Conservation (phyloP, 2,329 filamentous ascomycete genomes). For the Nannizziopsis arthrosporioides region DNA sequence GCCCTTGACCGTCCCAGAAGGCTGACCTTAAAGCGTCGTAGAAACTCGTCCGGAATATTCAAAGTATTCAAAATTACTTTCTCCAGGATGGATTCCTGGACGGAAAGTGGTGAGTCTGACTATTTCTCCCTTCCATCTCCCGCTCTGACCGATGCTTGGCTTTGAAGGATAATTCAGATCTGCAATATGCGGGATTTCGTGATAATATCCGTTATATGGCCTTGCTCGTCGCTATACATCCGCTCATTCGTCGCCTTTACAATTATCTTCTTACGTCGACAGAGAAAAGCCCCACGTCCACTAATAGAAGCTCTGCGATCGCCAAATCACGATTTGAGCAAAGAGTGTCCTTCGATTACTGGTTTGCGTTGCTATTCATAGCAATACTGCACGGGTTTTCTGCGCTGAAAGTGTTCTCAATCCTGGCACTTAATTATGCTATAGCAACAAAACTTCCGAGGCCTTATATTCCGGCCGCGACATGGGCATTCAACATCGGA, state of each 20-base stretch:
- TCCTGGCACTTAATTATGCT: constrained; percentile 71
- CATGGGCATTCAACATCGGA: constrained; percentile 82
- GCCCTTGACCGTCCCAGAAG: no score
- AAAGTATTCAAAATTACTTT: constrained; percentile 59
- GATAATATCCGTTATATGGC: constrained; percentile 73
- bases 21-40: constrained; percentile 28
- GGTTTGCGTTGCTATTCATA: constrained; percentile 70
- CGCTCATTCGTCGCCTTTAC: constrained; percentile 62
- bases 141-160: neutral
- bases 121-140: neutral
- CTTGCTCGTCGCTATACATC: constrained; percentile 63
- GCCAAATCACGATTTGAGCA: constrained; percentile 52
- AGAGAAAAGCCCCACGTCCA: constrained; percentile 19
- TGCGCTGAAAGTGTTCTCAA: constrained; percentile 64
- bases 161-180: constrained; percentile 69
- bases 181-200: constrained; percentile 77
- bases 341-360: constrained; percentile 68
- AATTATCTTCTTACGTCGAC: constrained; percentile 43
- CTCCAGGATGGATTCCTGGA: constrained; percentile 80
- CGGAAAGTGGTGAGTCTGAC: constrained; percentile 61
- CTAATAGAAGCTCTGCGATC: constrained; percentile 13
- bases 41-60: constrained; percentile 70
- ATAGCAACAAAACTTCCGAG: constrained; percentile 62
- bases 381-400: constrained; percentile 74
- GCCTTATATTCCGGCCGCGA: constrained; percentile 57